These are phyloP conservation scores for Sporothrix brasiliensis DNA, from an alignment of 2,329 filamentous ascomycete species.

Conservation along the genomic window DNA sequence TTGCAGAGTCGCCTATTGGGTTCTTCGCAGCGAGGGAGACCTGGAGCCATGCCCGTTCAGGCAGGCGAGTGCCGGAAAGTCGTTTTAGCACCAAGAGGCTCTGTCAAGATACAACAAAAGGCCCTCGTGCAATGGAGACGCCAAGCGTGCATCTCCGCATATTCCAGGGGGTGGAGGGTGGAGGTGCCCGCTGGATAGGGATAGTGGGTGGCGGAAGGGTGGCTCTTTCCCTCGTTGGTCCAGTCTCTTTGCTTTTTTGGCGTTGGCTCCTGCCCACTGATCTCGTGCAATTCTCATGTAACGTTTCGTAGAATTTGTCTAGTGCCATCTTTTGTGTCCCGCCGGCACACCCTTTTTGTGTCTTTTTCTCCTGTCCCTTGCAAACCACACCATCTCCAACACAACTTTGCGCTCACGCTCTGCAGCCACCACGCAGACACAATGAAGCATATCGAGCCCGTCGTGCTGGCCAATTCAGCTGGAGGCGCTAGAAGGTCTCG, in stretches of 20 bases:
- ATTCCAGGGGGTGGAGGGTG: background rate
- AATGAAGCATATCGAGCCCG: background rate
- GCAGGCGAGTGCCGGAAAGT: conserved; percentile 27
- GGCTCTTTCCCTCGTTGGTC: conserved; percentile 4
- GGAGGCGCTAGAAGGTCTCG: background rate
- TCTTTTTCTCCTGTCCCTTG: background rate
- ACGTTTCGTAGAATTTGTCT: conserved; percentile 32
- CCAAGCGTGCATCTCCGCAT: conserved; percentile 26
- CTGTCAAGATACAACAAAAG: background rate
- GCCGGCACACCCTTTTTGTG: background rate
- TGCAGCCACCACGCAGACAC: background rate
- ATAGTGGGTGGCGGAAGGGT: conserved; percentile 19
- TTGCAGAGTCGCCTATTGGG: background rate
- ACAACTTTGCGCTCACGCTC: background rate
- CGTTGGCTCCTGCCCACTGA: conserved; percentile 7
- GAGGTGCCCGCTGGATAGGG: background rate
- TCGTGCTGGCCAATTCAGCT: background rate
- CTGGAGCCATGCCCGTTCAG: conserved; percentile 23
- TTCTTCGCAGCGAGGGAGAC: background rate
- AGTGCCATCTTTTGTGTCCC: conserved; percentile 6
- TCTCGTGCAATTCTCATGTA: conserved; percentile 33
- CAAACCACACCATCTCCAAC: background rate
- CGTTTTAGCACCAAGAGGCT: conserved; percentile 19
- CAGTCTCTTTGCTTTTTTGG: background rate
- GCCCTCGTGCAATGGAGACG: background rate